A percentile compares a stretch with the other conserved stretches of the same genome.
These are phyloP conservation scores for Nicotiana obtusifolia DNA, from an alignment of 257 asterid species.

Conservation along the genomic window DNA sequence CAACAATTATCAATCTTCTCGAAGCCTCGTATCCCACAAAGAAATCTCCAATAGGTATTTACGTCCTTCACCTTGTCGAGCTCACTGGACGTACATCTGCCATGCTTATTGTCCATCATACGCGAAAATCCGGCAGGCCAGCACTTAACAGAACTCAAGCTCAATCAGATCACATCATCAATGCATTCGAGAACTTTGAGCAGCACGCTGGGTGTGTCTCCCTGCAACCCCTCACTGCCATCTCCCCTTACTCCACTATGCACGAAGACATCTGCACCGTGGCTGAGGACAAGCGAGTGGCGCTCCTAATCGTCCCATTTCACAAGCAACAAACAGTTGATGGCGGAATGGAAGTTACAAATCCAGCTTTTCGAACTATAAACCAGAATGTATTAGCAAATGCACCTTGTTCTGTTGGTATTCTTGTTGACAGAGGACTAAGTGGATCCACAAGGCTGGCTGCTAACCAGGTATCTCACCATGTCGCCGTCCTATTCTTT, in stretches of 20 bases:
- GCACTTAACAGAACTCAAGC: constrained; percentile 81
- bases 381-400: constrained; percentile 75
- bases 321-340: constrained; percentile 96
- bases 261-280: constrained; percentile 84
- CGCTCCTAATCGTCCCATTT: constrained; percentile 67
- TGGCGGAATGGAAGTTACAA: constrained; percentile 85
- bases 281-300: constrained; percentile 79
- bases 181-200: constrained; percentile 88
- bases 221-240: constrained; percentile 72
- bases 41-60: constrained; percentile 3
- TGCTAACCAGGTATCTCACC: constrained; percentile 37
- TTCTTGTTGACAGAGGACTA: constrained; percentile 87
- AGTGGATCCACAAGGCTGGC: constrained; percentile 61
- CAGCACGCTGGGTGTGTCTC: constrained; percentile 56
- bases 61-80: constrained; percentile 12
- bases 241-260: constrained; percentile 94
- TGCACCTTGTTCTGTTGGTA: constrained; percentile 87
- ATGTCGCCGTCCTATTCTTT: constrained; percentile 60
- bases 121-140: constrained; percentile 51
- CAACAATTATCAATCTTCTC: constrained; percentile 8
- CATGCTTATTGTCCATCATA: constrained; percentile 18
- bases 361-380: constrained; percentile 62
- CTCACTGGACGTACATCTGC: constrained; percentile 14
- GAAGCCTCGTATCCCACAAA: constrained; percentile 11
- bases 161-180: constrained; percentile 83